Percentiles rank a stretch among this genome's conserved stretches.
Conservation (phyloP, 2,329 filamentous ascomycete genomes). For the Fusarium palustre region DNA sequence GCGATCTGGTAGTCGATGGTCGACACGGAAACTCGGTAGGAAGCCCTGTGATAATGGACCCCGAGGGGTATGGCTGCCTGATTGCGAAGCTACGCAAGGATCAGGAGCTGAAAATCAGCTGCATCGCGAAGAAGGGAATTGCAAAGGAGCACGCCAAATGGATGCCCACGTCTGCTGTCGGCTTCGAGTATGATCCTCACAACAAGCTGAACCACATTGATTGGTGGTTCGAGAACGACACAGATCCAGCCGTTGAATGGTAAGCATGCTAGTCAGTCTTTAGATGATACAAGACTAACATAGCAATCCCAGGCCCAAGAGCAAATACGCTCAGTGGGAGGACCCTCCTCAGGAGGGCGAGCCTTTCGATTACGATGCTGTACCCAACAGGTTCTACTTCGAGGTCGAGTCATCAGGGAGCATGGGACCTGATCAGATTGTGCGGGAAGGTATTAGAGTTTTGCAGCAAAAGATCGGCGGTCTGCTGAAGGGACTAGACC, state of each 20-base stretch:
- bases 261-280: conserved; percentile 57
- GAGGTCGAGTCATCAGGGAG: conserved; percentile 91
- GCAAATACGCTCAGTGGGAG: conserved; percentile 82
- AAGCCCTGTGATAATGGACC: conserved; percentile 84
- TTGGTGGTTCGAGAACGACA: conserved; percentile 86
- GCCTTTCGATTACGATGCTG: conserved; percentile 89
- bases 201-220: conserved; percentile 95
- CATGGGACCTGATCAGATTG: conserved; percentile 88
- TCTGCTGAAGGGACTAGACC: conserved; percentile 72
- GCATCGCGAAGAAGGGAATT: conserved; percentile 97
- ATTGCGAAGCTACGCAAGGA: conserved; percentile 91
- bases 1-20: conserved; percentile 81
- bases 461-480: conserved; percentile 90
- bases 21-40: conserved; percentile 82
- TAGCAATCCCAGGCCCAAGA: conserved; percentile 73
- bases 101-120: conserved; percentile 90
- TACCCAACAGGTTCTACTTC: conserved; percentile 88
- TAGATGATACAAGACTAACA: conserved; percentile 6
- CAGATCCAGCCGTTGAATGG: conserved; percentile 86
- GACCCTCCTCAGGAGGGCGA: conserved; percentile 84
- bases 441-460: conserved; percentile 87
- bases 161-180: conserved; percentile 91
- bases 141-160: conserved; percentile 99
- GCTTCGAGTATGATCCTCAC: conserved; percentile 97
- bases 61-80: conserved; percentile 82